Percentiles rank a stretch among this genome's conserved stretches.
phyloP scores from a whole-genome alignment of 192 early-diverging fungal genomes.

The Gorgonomyces haynaldii region DNA sequence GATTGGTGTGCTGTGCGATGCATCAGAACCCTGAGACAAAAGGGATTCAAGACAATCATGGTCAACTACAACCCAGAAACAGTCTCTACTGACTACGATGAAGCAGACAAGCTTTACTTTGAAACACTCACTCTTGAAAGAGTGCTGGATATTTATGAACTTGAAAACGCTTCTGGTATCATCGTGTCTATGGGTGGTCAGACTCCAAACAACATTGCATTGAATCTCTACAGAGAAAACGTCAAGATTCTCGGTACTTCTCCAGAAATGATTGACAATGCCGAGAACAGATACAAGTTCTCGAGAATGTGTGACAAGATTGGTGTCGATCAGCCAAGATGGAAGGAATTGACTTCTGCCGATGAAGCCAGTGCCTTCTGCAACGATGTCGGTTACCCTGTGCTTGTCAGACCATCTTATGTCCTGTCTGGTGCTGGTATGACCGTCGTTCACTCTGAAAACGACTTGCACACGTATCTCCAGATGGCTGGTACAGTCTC shows the following conservation, averaged over 20 bases:
- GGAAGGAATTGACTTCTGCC: constrained; percentile 88
- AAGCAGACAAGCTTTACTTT: constrained; percentile 96
- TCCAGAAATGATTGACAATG: constrained; percentile 93
- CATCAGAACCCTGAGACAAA: constrained; percentile 82
- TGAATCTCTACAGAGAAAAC: constrained; percentile 78
- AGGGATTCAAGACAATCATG: constrained; percentile 91
- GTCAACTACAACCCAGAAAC: constrained; percentile 99
- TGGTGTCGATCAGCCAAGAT: constrained; percentile 92
- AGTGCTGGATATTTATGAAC: constrained; percentile 93
- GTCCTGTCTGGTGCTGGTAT: constrained; percentile 98
- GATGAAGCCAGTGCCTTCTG: constrained; percentile 81
- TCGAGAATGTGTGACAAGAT: constrained; percentile 92
- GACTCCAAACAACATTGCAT: constrained; percentile 95
- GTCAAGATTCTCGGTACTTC: constrained; percentile 91
- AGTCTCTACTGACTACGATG: constrained; percentile 98
- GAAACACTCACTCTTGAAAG: constrained; percentile 89
- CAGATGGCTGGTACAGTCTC: constrained; percentile 85
- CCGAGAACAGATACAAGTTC: constrained; percentile 98
- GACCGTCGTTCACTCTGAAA: constrained; percentile 83
- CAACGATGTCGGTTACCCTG: constrained; percentile 82
- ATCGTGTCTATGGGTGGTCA: constrained; percentile 96
- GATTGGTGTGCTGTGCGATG: constrained; percentile 98
- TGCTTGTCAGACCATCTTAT: constrained; percentile 94
- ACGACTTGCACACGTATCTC: constrained; percentile 76
- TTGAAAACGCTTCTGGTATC: constrained; percentile 73